phyloP scores from a whole-genome alignment of 345 rosid genomes.

The Eucalyptus curtisii region DNA sequence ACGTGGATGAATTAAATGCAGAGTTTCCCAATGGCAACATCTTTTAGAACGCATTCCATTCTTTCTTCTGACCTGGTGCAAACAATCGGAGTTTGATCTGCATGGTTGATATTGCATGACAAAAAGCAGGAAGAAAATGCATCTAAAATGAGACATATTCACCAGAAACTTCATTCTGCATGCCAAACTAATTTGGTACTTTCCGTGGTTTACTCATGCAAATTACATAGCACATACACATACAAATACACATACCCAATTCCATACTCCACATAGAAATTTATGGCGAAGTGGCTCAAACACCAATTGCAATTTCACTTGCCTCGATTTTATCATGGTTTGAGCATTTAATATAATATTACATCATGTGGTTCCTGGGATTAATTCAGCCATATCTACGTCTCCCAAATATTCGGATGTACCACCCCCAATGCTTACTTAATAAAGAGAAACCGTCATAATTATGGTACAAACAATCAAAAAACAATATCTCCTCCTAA shows the following conservation, averaged over 20 bases:
- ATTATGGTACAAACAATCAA: background rate
- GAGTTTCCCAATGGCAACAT: background rate
- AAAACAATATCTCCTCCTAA: background rate
- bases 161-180: background rate
- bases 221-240: background rate
- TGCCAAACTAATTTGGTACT: background rate
- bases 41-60: background rate
- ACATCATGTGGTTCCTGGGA: background rate
- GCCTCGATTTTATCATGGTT: background rate
- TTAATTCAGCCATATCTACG: background rate
- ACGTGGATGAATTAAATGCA: background rate
- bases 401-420: background rate
- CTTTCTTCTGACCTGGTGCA: background rate
- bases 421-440: background rate
- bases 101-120: background rate
- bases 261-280: background rate
- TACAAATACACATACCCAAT: background rate
- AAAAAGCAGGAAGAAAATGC: background rate
- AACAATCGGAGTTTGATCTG: background rate
- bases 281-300: background rate
- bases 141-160: background rate
- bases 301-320: background rate
- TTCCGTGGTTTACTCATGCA: background rate
- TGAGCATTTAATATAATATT: background rate
- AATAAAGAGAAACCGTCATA: background rate